Percentiles rank a stretch among this genome's conserved stretches.
phyloP scores from a whole-genome alignment of 2,329 filamentous ascomycete species.

The Fusarium armeniacum region DNA sequence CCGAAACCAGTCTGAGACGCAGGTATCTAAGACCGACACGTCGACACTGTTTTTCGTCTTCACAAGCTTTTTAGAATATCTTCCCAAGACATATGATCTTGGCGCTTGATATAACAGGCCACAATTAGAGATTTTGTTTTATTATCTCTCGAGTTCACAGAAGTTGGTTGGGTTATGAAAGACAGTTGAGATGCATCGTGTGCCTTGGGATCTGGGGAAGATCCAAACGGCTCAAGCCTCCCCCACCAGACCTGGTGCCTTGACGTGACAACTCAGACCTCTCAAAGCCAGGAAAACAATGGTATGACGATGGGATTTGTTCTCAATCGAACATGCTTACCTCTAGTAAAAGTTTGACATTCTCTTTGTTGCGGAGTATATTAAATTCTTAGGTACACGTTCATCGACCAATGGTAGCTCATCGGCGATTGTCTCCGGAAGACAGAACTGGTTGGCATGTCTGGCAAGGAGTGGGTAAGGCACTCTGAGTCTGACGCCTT shows the following conservation, averaged over 20 bases:
- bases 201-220: background rate
- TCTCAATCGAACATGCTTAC: background rate
- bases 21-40: background rate
- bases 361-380: background rate
- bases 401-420: background rate
- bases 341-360: background rate
- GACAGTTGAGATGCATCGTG: background rate
- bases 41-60: background rate
- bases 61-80: background rate
- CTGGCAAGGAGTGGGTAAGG: background rate
- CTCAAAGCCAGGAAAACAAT: background rate
- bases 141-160: background rate
- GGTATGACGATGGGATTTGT: background rate
- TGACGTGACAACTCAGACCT: background rate
- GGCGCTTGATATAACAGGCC: background rate
- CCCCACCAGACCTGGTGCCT: background rate
- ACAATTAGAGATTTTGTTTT: background rate
- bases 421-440: background rate
- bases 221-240: background rate
- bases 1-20: background rate
- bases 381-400: background rate
- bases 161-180: background rate
- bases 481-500: background rate
- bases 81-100: constrained; percentile 1
- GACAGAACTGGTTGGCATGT: background rate